Percentiles rank a stretch among this genome's conserved stretches.
phyloP scores from a whole-genome alignment of 208 protist species.

The Balamuthia mandrillaris region DNA sequence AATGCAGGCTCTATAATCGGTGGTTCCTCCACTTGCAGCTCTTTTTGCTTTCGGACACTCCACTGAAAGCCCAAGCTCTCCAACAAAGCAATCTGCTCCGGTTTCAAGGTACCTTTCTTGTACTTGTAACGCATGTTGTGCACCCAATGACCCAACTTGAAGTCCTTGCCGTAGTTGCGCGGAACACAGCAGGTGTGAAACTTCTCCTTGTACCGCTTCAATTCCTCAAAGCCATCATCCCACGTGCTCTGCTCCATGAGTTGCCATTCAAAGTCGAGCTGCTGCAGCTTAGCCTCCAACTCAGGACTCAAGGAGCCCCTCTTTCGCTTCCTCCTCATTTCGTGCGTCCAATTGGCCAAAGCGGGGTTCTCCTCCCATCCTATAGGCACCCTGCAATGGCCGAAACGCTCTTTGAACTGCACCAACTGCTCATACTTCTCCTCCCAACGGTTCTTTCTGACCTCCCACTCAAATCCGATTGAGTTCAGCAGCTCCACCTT shows the following conservation, averaged over 20 bases:
- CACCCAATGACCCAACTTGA: neutral
- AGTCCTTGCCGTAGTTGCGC: neutral
- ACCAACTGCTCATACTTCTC: neutral
- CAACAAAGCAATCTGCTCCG: neutral
- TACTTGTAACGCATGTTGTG: neutral
- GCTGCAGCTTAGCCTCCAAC: neutral
- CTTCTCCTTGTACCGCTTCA: neutral
- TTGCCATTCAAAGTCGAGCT: neutral
- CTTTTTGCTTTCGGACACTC: too few species aligned
- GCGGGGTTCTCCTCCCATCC: neutral
- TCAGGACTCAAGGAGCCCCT: neutral
- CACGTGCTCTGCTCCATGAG: neutral
- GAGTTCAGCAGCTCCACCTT: too few species aligned
- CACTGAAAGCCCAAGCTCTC: neutral
- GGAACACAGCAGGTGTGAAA: neutral
- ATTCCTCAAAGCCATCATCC: neutral
- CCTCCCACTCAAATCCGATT: too few species aligned
- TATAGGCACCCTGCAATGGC: neutral
- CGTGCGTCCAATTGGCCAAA: neutral
- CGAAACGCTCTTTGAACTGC: neutral
- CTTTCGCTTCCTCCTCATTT: neutral
- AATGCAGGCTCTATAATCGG: too few species aligned
- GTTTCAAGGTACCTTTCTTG: neutral
- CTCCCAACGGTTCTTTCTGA: neutral
- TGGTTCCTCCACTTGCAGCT: too few species aligned